These are phyloP conservation scores for Colletotrichum godetiae DNA, from an alignment of 2,329 filamentous ascomycete genomes.

Conservation along the genomic window DNA sequence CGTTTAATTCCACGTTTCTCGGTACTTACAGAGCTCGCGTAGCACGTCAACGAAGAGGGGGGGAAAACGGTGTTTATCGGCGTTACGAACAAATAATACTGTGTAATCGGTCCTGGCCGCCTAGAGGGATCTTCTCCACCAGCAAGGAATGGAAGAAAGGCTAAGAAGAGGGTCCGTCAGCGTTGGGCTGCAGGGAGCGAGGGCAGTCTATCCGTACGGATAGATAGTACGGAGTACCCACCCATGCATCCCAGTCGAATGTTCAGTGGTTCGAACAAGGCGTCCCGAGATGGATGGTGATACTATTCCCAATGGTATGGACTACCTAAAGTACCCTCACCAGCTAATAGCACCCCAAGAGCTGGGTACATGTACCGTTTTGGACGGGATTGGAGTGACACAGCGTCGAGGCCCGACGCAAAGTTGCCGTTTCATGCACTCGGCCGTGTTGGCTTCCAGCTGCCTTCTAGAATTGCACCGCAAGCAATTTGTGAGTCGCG, in stretches of 20 bases:
- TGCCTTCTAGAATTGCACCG: conserved; percentile 12
- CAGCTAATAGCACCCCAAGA: no score
- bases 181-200: conserved; percentile 16
- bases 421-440: background rate
- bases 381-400: background rate
- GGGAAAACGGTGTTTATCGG: background rate
- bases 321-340: background rate
- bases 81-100: background rate
- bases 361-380: background rate
- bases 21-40: no score
- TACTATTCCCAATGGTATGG: conserved; percentile 8
- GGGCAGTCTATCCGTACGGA: background rate
- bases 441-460: no score
- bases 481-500: background rate
- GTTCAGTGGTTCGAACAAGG: background rate
- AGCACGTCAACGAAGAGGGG: background rate
- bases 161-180: conserved; percentile 34
- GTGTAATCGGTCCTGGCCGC: background rate
- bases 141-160: conserved; percentile 23
- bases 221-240: background rate
- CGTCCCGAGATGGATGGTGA: background rate
- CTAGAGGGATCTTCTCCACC: background rate
- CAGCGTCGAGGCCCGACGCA: conserved; percentile 20
- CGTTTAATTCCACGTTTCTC: no score
- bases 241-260: background rate